Conservation (phyloP, 495 filamentous ascomycete species). For the Penicillium taxi region DNA sequence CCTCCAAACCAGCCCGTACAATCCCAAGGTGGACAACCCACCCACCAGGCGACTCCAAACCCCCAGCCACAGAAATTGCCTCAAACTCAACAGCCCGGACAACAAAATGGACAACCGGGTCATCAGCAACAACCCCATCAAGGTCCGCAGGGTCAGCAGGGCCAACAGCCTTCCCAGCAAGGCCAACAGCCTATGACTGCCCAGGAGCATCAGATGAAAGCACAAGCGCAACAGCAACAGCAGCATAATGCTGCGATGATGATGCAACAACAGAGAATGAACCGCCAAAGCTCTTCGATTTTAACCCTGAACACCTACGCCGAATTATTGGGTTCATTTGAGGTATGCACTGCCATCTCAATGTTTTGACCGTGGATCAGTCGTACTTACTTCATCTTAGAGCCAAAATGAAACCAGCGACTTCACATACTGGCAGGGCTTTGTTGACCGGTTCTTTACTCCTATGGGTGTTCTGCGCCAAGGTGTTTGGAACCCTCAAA, state of each 20-base stretch:
- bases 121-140: slow-evolving; percentile 37
- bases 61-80: slow-evolving; percentile 42
- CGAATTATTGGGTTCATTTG: slow-evolving; percentile 60
- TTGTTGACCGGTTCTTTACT: slow-evolving; percentile 72
- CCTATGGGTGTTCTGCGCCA: slow-evolving; percentile 60
- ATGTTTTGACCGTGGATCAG: not conserved
- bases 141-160: slow-evolving; percentile 31
- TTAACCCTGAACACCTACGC: slow-evolving; percentile 61
- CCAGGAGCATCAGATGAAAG: slow-evolving; percentile 38
- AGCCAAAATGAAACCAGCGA: slow-evolving; percentile 51
- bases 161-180: slow-evolving; percentile 33
- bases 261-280: slow-evolving; percentile 46
- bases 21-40: slow-evolving; percentile 36
- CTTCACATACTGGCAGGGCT: slow-evolving; percentile 61
- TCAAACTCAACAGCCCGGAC: slow-evolving; percentile 34
- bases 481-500: slow-evolving; percentile 44
- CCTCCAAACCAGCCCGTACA: slow-evolving; percentile 32
- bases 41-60: slow-evolving; percentile 41
- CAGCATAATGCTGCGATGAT: slow-evolving; percentile 41
- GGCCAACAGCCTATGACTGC: slow-evolving; percentile 33
- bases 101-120: slow-evolving; percentile 30
- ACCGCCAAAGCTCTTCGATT: slow-evolving; percentile 42
- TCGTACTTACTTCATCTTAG: slow-evolving; percentile 31
- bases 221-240: slow-evolving; percentile 34
- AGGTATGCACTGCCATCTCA: slow-evolving; percentile 32